phyloP scores from a whole-genome alignment of 208 protist genomes.

The Trypanosoma avium region DNA sequence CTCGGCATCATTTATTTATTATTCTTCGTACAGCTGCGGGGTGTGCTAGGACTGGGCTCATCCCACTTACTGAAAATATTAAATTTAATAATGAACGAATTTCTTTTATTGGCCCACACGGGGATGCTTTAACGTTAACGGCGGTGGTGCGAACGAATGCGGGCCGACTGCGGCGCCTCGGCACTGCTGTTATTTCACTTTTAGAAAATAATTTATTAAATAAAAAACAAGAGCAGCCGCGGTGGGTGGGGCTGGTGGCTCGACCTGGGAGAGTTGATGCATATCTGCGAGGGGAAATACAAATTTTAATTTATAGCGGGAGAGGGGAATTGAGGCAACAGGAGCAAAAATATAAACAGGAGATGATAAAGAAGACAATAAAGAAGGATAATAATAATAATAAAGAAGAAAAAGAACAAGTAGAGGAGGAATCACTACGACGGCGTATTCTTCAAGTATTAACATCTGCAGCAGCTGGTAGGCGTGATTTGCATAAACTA shows the following conservation, averaged over 20 bases:
- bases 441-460: conserved; percentile 16
- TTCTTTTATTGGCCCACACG: conserved; percentile 5
- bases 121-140: conserved; percentile 32
- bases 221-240: too few relatives aligned
- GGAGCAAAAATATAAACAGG: not conserved
- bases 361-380: not conserved
- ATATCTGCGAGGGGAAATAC: conserved; percentile 35
- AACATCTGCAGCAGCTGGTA: not conserved
- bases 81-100: conserved; percentile 2
- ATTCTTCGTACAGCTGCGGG: conserved; percentile 2
- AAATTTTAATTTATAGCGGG: conserved; percentile 22
- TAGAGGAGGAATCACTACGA: conserved; percentile 22
- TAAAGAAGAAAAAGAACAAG: not conserved
- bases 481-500: conserved; percentile 31
- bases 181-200: conserved; percentile 31
- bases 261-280: conserved; percentile 36
- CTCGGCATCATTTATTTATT: conserved; percentile 12
- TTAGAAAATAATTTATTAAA: too few relatives aligned
- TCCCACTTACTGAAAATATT: not conserved
- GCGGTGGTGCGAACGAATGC: conserved; percentile 27
- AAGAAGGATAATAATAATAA: not conserved
- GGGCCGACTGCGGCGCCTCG: conserved; percentile 35
- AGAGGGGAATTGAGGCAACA: not conserved
- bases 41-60: not conserved
- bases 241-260: conserved; percentile 33